Percentiles rank a stretch among this genome's conserved stretches.
Conservation (phyloP, 2,329 filamentous ascomycete genomes). For the Diaporthe velutina region DNA sequence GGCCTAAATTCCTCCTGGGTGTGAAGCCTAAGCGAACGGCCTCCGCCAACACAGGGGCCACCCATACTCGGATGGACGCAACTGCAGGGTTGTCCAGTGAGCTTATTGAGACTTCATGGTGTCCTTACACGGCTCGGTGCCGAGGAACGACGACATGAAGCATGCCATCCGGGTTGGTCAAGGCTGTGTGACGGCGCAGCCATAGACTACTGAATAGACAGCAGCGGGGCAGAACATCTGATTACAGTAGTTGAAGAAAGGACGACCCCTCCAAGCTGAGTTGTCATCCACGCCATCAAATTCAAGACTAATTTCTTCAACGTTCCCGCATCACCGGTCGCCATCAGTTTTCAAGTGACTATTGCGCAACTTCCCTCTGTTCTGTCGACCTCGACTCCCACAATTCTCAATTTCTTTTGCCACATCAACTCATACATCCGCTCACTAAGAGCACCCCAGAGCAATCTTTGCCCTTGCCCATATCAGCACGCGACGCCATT, state of each 20-base stretch:
- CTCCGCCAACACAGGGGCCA: conserved; percentile 18
- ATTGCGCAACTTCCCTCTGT: not conserved
- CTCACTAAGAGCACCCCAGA: not conserved
- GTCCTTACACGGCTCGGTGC: not conserved
- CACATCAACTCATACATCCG: conserved; percentile 5
- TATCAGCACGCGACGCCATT: conserved; percentile 10
- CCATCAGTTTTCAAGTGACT: conserved; percentile 18
- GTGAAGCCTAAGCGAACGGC: conserved; percentile 23
- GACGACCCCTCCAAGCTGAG: conserved; percentile 24
- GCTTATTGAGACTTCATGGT: conserved; percentile 32
- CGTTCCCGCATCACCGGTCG: not conserved
- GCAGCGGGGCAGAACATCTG: conserved; percentile 30
- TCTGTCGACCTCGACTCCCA: not conserved
- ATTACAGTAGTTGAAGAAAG: conserved; percentile 16
- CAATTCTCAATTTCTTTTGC: not conserved
- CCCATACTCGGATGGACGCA: not conserved
- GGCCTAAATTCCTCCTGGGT: conserved; percentile 28
- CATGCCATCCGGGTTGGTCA: not conserved
- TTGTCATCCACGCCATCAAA: conserved; percentile 29
- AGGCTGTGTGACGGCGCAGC: conserved; percentile 34
- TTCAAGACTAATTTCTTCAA: conserved; percentile 13
- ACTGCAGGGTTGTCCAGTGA: conserved; percentile 30
- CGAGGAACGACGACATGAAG: conserved; percentile 9
- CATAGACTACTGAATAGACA: conserved; percentile 10
- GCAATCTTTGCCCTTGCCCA: not conserved